Evolutionary conservation across 371 early-diverging fungal species (phyloP), one percentile per base, ranked within the genome.

Genomic region (Batkoa obscura): DNA sequence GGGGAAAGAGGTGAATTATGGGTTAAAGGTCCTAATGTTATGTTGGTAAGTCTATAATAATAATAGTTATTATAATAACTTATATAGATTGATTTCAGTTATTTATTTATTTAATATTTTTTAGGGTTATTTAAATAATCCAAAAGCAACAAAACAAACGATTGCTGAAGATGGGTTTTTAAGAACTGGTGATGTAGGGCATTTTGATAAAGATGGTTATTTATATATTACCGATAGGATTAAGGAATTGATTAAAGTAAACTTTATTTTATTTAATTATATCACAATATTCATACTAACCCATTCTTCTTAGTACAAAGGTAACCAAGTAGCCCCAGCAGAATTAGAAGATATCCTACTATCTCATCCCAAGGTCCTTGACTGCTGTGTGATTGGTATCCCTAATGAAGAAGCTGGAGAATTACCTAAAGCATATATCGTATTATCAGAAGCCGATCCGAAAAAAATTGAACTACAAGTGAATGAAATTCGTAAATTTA

Each of bases 341-440:
- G 92, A 92, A 63, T 72, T 94, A 1, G 94, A 94, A 63, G 78
- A 82, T 4, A 56, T 83, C 37, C 63, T 92, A 38, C 61, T 86
- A 54, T 70, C 79, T 30, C 83, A 84, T 56, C 74, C 78, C 3
- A 62, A 60, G 9, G 72, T 94, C 12, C 71, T 73, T 6, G 90
- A 94, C 60, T 76, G 76, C 3, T 83, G 86, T 36, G 88, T 86
- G 1, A 68, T 84, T 54, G 81, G 82, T 32, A 66, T 72, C 0
- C 76, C 76, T 47, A 68, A 70, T 36, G 64, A 66, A 34, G 68
- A 72, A 38, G 81, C 78, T 0, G 88, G 88, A 0, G 91, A 90
- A 60, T 61, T 84, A 15, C 94, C 92, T 10, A 65, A 75, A 8
- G 94, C 86, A 0, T 89, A 74, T 57, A 64, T 90, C 48, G 87